phyloP scores from a whole-genome alignment of 768 basidiomycete genomes.

The Lactifluus subvellereus region DNA sequence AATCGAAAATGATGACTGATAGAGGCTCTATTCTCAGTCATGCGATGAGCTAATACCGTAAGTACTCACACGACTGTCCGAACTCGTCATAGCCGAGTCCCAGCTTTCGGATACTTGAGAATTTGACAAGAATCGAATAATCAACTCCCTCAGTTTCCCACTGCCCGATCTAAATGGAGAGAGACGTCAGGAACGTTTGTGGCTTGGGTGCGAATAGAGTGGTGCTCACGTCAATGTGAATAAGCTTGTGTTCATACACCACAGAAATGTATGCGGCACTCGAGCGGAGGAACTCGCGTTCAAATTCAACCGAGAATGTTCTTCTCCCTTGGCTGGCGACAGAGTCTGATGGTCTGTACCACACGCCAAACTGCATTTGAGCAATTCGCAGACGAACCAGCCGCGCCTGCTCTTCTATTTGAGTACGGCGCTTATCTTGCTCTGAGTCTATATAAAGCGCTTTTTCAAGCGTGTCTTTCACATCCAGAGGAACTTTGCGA shows the following conservation, averaged over 20 bases:
- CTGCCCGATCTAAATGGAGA: conserved; percentile 10
- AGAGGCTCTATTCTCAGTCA: neutral
- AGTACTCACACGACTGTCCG: conserved; percentile 8
- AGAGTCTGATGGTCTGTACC: conserved; percentile 35
- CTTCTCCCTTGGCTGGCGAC: conserved; percentile 24
- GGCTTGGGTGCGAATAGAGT: neutral
- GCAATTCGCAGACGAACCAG: conserved; percentile 47
- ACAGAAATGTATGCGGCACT: conserved; percentile 53
- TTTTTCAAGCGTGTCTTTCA: conserved; percentile 28
- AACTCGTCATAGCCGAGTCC: conserved; percentile 17
- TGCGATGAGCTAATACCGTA: too few relatives aligned
- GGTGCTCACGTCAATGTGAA: conserved; percentile 51
- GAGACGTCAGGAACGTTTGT: neutral
- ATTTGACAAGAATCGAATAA: conserved; percentile 13
- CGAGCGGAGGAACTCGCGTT: conserved; percentile 40
- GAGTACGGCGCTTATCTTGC: conserved; percentile 26
- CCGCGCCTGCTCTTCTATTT: conserved; percentile 34
- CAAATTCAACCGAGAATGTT: conserved; percentile 66
- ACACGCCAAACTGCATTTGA: conserved; percentile 61
- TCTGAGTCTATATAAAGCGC: conserved; percentile 32
- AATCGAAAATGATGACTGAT: conserved; percentile 19
- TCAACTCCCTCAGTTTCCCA: conserved; percentile 12
- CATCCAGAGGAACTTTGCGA: conserved; percentile 2
- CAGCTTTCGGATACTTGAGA: conserved; percentile 18
- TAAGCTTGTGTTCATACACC: conserved; percentile 62